Base-by-base conservation (phyloP, 179 eudicot genomes). In the Silene noctiflora region DNA sequence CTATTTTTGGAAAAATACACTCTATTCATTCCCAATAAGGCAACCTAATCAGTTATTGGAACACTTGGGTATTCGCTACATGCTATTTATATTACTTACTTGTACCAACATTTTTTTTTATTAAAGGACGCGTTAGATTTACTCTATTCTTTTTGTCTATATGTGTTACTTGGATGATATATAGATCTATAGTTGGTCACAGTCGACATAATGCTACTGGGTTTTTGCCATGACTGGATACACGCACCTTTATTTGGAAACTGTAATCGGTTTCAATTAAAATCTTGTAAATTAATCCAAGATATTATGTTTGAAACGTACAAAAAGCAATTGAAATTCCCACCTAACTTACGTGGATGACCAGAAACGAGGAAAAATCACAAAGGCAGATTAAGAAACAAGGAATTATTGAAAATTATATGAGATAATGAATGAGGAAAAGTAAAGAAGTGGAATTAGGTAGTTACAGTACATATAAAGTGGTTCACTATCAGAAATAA, bases 401-500 rank as follows among this genome's bases (percentile, higher is more conserved):
- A 69, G 6, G 4, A 39, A 68, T 24, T 44, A n/a, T n/a, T n/a
- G n/a, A n/a, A n/a, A n/a, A n/a, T n/a, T n/a, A n/a, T n/a, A n/a
- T n/a, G n/a, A n/a, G n/a, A n/a, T n/a, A n/a, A n/a, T n/a, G 6
- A 67, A 44, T 67, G 51, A 48, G 44, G 4, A 35, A 21, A 69
- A 39, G 72, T 42, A 13, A 42, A 69, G 13, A 4, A 21, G 22
- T 19, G 31, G 72, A 69, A 42, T 17, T 67, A 67, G 35, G 21
- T 62, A 62, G 67, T 25, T 67, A 31, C 46, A 39, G 51, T 35
- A 68, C 21, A 22, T 7, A 19, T n/a, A n/a, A 55, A 63, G 24
- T 25, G 33, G 14, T 16, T 71, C 75, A 71, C 75, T 53, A 10
- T 71, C 75, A 71, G 16, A 51, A 70, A 62, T 39, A 17, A 11